phyloP scores from a whole-genome alignment of 257 asterid genomes.

The Solanum neorickii region DNA sequence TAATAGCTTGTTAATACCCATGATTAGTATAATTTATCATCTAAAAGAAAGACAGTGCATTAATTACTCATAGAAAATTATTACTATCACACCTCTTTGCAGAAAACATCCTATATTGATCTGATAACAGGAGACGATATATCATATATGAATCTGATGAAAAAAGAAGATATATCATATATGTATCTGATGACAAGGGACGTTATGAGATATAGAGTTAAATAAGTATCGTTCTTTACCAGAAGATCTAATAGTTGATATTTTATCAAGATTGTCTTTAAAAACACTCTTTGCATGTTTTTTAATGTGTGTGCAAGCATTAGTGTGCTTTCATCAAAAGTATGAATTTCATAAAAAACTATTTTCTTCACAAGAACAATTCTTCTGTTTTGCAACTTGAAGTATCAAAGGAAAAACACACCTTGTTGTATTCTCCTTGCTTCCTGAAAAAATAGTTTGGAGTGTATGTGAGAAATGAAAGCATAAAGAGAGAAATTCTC shows the following conservation, averaged over 20 bases:
- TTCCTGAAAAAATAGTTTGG: neutral
- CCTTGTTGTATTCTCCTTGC: neutral
- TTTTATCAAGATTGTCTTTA: neutral
- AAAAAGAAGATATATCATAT: neutral
- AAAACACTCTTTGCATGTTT: slow-evolving; percentile 3
- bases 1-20: no score
- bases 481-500: no score
- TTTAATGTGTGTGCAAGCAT: no score
- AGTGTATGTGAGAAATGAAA: neutral
- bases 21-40: neutral
- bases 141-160: neutral
- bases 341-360: no score
- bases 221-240: neutral
- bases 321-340: no score
- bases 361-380: slow-evolving; percentile 13
- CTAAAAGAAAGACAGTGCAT: neutral
- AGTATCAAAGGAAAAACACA: neutral
- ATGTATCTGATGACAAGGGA: no score
- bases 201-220: no score
- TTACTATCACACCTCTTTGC: neutral
- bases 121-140: neutral
- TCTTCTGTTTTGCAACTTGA: slow-evolving; percentile 12
- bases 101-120: neutral
- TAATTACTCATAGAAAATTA: no score
- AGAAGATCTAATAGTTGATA: neutral